Conservation (phyloP, 1,139 yeast genomes). For the Hanseniaspora uvarum region DNA sequence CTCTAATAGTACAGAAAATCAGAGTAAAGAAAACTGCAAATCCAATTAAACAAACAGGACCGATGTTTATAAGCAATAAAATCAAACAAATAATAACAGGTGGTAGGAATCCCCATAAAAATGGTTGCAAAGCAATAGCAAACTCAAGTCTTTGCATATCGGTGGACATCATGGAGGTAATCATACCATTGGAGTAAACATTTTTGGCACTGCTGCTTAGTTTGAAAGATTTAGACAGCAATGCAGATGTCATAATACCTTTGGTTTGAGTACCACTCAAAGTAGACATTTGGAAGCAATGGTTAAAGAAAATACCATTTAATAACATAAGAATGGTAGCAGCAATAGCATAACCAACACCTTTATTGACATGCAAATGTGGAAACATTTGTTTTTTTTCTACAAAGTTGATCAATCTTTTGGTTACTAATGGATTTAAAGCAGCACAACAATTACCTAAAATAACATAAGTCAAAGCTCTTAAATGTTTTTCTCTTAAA, state of each 20-base stretch:
- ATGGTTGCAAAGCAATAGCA: conserved; percentile 51
- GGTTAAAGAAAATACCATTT: conserved; percentile 32
- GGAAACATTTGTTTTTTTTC: conserved; percentile 28
- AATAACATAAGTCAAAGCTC: conserved; percentile 31
- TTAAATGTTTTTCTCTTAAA: conserved; percentile 38
- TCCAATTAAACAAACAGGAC: conserved; percentile 57
- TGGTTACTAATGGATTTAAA: conserved; percentile 34
- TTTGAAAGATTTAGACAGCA: conserved; percentile 37
- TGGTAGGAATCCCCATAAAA: conserved; percentile 30
- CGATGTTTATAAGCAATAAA: conserved; percentile 49
- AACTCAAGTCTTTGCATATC: conserved; percentile 62
- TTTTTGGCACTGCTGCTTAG: conserved; percentile 43
- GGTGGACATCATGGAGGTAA: conserved; percentile 56
- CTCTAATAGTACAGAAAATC: conserved; percentile 25
- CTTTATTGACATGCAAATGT: conserved; percentile 29
- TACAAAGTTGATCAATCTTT: conserved; percentile 36
- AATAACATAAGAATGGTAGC: conserved; percentile 27
- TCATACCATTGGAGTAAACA: conserved; percentile 36
- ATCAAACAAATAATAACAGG: conserved; percentile 44
- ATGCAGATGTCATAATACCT: conserved; percentile 36
- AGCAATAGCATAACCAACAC: conserved; percentile 37
- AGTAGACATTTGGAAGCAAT: conserved; percentile 35
- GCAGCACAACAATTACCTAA: conserved; percentile 22
- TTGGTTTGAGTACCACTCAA: conserved; percentile 39
- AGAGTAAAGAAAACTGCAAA: conserved; percentile 37